Evolutionary conservation across 1,284 basidiomycete species (phyloP).

Genomic region (Microstroma glucosiphilum): DNA sequence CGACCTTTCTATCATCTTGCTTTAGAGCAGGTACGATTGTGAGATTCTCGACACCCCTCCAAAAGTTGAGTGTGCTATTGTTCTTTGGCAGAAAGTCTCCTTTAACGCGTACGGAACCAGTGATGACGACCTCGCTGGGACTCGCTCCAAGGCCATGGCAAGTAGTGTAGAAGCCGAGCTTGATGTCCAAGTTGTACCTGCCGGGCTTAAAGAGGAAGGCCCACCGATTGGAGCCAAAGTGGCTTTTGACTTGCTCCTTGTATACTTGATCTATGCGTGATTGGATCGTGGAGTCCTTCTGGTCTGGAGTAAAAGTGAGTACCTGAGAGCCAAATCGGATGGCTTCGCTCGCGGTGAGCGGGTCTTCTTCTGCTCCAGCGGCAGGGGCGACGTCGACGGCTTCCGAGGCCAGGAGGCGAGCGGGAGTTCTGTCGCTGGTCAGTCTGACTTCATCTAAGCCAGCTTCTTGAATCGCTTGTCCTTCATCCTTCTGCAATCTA

Average conservation of each 20-base stretch:
- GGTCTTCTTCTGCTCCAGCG: no score
- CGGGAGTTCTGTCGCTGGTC: no score
- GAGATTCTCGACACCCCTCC: conserved; percentile 10
- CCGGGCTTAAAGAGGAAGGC: conserved; percentile 7
- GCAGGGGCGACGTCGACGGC: no score
- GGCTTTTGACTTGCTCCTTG: conserved; percentile 8
- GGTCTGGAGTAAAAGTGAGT: conserved; percentile 3
- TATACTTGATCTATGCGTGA: conserved; percentile 16
- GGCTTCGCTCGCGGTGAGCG: no score
- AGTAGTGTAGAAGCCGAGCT: conserved; percentile 11
- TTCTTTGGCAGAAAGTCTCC: conserved; percentile 7
- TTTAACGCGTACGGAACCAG: conserved; percentile 6
- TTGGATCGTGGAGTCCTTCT: conserved; percentile 3
- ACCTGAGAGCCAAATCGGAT: neutral
- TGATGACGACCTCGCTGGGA: conserved; percentile 3
- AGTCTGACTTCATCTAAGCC: no score
- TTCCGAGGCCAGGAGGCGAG: no score
- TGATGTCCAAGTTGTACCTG: conserved; percentile 6
- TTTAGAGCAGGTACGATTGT: neutral
- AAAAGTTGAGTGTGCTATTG: conserved; percentile 10
- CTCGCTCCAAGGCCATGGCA: neutral
- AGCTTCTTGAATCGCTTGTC: no score
- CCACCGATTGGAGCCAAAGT: conserved; percentile 8
- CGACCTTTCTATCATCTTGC: conserved; percentile 2
- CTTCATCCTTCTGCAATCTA: no score